phyloP scores from a whole-genome alignment of 2,329 filamentous ascomycete genomes.

The Neoscytalidium dimidiatum region DNA sequence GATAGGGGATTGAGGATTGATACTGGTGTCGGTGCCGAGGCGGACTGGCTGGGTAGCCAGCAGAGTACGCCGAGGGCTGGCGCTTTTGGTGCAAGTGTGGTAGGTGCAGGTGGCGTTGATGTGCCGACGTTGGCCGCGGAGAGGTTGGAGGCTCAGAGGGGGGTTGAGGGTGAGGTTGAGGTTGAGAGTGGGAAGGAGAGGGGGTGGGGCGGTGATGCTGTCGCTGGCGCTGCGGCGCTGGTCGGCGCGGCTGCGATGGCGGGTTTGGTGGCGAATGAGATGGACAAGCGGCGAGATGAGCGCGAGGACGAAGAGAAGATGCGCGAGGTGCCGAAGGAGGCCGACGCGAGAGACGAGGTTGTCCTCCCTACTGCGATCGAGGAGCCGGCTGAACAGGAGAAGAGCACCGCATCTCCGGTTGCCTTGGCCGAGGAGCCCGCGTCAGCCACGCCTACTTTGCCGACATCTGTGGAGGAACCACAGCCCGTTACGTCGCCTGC shows the following conservation, averaged over 20 bases:
- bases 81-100: constrained; percentile 39
- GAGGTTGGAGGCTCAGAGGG: neutral
- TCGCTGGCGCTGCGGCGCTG: constrained; percentile 30
- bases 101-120: neutral
- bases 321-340: neutral
- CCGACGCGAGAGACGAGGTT: neutral
- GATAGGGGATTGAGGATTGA: neutral
- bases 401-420: no score
- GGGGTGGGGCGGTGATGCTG: neutral
- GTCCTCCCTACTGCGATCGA: no score
- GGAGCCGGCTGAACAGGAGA: no score
- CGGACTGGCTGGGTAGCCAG: constrained; percentile 55
- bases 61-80: constrained; percentile 69
- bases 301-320: neutral
- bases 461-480: no score
- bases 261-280: constrained; percentile 22
- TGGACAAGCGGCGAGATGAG: constrained; percentile 1
- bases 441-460: no score
- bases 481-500: no score
- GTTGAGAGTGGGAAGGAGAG: neutral
- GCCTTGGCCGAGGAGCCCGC: no score
- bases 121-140: neutral
- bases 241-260: constrained; percentile 30
- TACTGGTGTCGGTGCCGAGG: neutral
- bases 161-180: neutral